Conservation (phyloP, 1,139 yeast genomes). For the Hanseniaspora uvarum region DNA sequence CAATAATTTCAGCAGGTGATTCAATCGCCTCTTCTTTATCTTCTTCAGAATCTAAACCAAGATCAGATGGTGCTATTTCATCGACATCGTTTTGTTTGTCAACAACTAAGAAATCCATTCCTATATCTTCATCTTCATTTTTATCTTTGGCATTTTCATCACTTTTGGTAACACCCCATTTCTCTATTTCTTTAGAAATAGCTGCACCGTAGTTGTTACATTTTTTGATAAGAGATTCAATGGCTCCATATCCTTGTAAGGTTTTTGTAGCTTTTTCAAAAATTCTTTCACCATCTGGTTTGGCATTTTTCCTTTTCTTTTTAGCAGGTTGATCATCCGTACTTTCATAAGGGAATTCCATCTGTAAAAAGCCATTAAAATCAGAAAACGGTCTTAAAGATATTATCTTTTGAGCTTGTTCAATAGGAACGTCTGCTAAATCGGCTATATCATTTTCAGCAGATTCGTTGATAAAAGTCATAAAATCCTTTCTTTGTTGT, state of each 20-base stretch:
- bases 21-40: background rate
- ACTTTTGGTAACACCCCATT: constrained; percentile 75
- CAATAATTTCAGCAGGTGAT: constrained; percentile 35
- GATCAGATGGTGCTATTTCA: constrained; percentile 31
- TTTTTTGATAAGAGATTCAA: constrained; percentile 73
- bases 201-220: constrained; percentile 70
- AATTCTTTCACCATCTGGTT: constrained; percentile 63
- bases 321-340: constrained; percentile 19
- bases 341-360: constrained; percentile 37
- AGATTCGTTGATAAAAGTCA: constrained; percentile 71
- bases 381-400: constrained; percentile 61
- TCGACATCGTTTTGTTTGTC: constrained; percentile 24
- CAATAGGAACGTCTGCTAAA: constrained; percentile 60
- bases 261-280: constrained; percentile 61
- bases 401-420: constrained; percentile 54
- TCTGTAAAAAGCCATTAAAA: constrained; percentile 39
- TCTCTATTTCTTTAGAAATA: constrained; percentile 60
- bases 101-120: constrained; percentile 28
- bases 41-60: constrained; percentile 21
- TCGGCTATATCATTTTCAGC: constrained; percentile 68
- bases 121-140: constrained; percentile 32
- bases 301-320: constrained; percentile 28
- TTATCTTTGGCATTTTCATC: constrained; percentile 35
- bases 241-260: constrained; percentile 83
- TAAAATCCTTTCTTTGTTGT: constrained; percentile 52